Evolutionary conservation across 306 rosid genomes (phyloP), one percentile per base, ranked within the genome.

Genomic region (Carpinus viminea): DNA sequence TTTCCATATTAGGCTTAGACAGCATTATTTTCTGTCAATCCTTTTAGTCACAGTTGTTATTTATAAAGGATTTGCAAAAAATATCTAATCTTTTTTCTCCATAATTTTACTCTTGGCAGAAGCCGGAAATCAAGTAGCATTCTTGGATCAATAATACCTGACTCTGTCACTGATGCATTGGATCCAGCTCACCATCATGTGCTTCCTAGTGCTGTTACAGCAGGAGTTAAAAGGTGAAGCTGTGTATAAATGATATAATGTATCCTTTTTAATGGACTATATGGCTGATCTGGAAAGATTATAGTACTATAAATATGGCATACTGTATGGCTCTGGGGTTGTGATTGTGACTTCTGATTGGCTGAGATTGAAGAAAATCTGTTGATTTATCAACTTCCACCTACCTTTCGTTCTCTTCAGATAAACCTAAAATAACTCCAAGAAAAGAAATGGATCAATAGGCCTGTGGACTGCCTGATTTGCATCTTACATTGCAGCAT

Each of bases 131-230:
- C 98, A 36, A 85, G 89, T 71, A 85, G 90, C 73, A 78, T 94
- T 81, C 89, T 94, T 77, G 98, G 98, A 81, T 92, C 95, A 41
- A 87, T 94, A 68, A 91, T 94, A 72, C 97, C 92, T 0, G 91
- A 81, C 82, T 92, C 90, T 53, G 84, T 94, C 52, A 84, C 84
- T 31, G 97, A 89, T 83, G 97, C 87, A 46, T 78, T 94, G 47
- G 97, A 91, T 92, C 92, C 96, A 55, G 88, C 92, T 56, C 77
- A 87, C 85, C 98, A 92, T 81, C 89, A 89, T 15, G 83, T 94
- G 68, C 87, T 94, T 73, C 98, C 92, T 82, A 91, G 86, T 85
- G 90, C 88, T 20, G 89, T 87, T 80, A 96, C 95, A 12, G 91
- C 89, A 55, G 95, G 97, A 80, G 86, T 91, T 77, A 92, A 88